phyloP scores from a whole-genome alignment of 176 grass and related monocot genomes.

The Phoenix dactylifera region DNA sequence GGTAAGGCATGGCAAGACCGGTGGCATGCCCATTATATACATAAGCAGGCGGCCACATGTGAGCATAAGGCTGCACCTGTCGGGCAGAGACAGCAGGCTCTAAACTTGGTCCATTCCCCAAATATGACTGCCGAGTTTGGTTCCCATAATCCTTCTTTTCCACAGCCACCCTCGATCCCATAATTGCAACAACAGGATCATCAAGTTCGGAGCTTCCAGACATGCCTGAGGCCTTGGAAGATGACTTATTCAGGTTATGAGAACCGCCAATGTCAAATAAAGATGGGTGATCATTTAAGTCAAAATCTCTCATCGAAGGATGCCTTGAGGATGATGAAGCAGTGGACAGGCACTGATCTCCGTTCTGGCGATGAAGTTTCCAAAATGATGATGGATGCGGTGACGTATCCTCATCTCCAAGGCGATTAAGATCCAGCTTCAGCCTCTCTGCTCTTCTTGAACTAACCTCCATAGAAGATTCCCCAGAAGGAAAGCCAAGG shows the following conservation, averaged over 20 bases:
- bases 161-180: not conserved
- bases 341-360: conserved; percentile 2
- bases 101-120: not conserved
- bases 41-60: not conserved
- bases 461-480: conserved; percentile 6
- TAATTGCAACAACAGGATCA: conserved; percentile 5
- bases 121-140: conserved; percentile 1
- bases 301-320: not conserved
- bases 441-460: conserved; percentile 10
- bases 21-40: not conserved
- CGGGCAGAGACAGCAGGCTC: not conserved
- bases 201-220: not conserved
- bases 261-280: not conserved
- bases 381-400: not conserved
- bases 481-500: not conserved
- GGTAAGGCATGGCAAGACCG: not conserved
- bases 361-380: conserved; percentile 8
- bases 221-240: not conserved
- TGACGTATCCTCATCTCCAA: conserved; percentile 11
- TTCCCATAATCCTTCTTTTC: not conserved
- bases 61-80: not conserved
- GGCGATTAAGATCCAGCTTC: conserved; percentile 11
- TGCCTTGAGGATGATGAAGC: not conserved
- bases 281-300: conserved; percentile 1
- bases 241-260: not conserved